Evolutionary conservation across 208 protist species (phyloP), one percentile per base, ranked within the genome.

Genomic region (Sergeia podlipaevii): DNA sequence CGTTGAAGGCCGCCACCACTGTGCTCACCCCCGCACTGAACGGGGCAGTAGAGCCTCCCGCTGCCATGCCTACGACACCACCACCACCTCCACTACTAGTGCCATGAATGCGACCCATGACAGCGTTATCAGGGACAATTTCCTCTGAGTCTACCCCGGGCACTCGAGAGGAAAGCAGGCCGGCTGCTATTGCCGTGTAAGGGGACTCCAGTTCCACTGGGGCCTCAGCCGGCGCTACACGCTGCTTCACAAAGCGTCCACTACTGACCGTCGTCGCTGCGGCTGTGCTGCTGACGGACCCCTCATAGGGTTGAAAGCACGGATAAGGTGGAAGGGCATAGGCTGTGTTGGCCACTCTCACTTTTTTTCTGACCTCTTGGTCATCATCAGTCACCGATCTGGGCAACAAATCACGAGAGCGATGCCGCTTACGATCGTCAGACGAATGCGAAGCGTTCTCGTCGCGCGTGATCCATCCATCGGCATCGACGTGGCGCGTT

Each of bases 101-200:
- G 17, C 38, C 2, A 50, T 26, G 37, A 21, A 20, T 44, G 20
- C 27, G 26, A 20, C 27, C 59, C 60, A 70, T 71, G 13, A 59
- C 54, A 10, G 63, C 60, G 24, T 62, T 46, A n/a, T 73, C 65
- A 21, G 60, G 50, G 43, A 80, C 56, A 2, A 85, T 64, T 18
- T 70, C 65, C 32, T 77, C 77, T 15, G 65, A 64, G 51, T 80
- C 77, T 26, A 89, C 70, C 28, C 62, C 60, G 3, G 61, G 70
- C 50, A 65, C 73, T 18, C 68, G 59, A 2, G 69, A 53, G 1
- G 65, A 59, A 10, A 81, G 59, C 46, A 73, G 68, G 29, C 46
- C 49, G 21, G 54, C 45, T 17, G 46, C 61, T 32, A 69, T 38
- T 38, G n/a, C 36, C 45, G 2, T 52, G 51, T 52, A 56, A 30